Conservation (phyloP, 2,329 filamentous ascomycete species). For the Xylaria polymorpha region DNA sequence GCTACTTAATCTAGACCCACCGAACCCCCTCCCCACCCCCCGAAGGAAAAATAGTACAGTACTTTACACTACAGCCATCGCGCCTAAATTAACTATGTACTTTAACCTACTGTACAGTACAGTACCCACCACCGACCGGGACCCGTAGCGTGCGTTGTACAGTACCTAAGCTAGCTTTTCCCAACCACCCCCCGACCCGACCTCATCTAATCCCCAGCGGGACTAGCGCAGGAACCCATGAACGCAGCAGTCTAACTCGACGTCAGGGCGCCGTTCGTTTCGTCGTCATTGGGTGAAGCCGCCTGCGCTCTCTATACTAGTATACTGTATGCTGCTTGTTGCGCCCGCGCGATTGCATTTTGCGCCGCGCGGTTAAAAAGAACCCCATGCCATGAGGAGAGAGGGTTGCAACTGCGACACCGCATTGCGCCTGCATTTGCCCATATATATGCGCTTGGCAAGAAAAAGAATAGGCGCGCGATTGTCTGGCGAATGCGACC, state of each 20-base stretch:
- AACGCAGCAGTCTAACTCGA: slow-evolving; percentile 37
- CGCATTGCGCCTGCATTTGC: not conserved
- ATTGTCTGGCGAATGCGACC: too few species aligned
- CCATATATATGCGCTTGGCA: too few species aligned
- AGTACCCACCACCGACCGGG: too few species aligned
- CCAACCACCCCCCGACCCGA: too few species aligned
- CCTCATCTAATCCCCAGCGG: not conserved
- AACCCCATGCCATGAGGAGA: not conserved
- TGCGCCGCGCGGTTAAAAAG: slow-evolving; percentile 27
- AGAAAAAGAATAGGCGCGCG: too few species aligned
- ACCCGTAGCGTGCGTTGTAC: too few species aligned
- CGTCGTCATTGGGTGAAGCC: not conserved
- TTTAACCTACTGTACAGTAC: too few species aligned
- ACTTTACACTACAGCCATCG: not conserved
- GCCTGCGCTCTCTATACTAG: too few species aligned
- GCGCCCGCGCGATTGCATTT: slow-evolving; percentile 3
- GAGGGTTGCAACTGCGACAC: not conserved
- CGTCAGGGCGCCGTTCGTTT: too few species aligned
- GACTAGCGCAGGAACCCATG: slow-evolving; percentile 29
- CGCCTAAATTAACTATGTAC: not conserved
- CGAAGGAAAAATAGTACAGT: not conserved
- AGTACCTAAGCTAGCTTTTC: not conserved
- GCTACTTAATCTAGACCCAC: slow-evolving; percentile 7
- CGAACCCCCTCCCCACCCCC: not conserved
- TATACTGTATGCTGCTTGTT: not conserved